Evolutionary conservation across 2,329 filamentous ascomycete species (phyloP).

Genomic region (Acarospora socialis): DNA sequence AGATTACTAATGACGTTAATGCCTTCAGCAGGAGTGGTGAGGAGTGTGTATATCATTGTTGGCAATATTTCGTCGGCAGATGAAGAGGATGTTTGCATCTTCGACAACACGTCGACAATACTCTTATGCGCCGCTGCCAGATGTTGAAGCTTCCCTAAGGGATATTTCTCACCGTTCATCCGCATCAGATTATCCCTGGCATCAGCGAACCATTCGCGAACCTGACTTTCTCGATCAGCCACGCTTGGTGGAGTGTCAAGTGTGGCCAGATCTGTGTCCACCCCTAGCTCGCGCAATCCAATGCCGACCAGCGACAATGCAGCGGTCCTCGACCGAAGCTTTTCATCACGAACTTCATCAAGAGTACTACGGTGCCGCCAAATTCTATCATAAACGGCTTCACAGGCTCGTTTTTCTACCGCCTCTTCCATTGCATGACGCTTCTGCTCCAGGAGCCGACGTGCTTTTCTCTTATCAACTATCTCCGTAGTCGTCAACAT

Average conservation of each 20-base stretch:
- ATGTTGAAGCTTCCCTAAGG: conserved; percentile 78
- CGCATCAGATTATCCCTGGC: conserved; percentile 57
- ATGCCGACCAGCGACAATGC: conserved; percentile 86
- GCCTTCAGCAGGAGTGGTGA: conserved; percentile 73
- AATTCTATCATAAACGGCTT: conserved; percentile 73
- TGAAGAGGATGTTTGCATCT: conserved; percentile 55
- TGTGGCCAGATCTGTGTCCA: no score
- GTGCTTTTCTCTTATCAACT: conserved; percentile 60
- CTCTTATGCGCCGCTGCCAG: conserved; percentile 81
- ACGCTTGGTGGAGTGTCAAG: conserved; percentile 47
- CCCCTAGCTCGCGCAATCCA: conserved; percentile 67
- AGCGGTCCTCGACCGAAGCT: conserved; percentile 60
- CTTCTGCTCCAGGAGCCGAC: conserved; percentile 66
- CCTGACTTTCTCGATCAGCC: conserved; percentile 47
- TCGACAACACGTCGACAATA: conserved; percentile 74
- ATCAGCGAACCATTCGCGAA: conserved; percentile 55
- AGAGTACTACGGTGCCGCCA: conserved; percentile 74
- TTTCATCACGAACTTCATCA: conserved; percentile 1
- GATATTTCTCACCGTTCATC: conserved; percentile 81
- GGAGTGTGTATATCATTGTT: conserved; percentile 89
- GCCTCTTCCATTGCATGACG: conserved; percentile 70
- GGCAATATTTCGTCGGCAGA: conserved; percentile 96
- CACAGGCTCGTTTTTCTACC: conserved; percentile 73
- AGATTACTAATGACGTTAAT: conserved; percentile 87
- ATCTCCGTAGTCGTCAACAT: conserved; percentile 87